Evolutionary conservation across 2,329 filamentous ascomycete species (phyloP).

Genomic region (Orbilia oligospora): DNA sequence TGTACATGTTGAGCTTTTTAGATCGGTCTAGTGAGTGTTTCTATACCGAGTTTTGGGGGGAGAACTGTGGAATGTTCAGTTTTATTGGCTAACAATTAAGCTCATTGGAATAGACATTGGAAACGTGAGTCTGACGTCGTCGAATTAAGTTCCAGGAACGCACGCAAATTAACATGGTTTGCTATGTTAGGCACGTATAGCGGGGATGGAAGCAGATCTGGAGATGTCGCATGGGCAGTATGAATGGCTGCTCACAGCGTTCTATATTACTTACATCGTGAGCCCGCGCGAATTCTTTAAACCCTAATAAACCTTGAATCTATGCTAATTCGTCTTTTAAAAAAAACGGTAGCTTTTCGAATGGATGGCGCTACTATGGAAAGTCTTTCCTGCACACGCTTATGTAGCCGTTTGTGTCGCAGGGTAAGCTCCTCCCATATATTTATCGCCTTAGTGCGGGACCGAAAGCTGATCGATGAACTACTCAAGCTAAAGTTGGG

Average conservation of each 20-base stretch:
- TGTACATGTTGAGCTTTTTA: slow-evolving; percentile 88
- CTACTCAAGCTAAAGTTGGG: slow-evolving; percentile 62
- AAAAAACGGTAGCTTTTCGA: slow-evolving; percentile 69
- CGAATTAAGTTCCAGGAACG: slow-evolving; percentile 31
- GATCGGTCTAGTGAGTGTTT: slow-evolving; percentile 81
- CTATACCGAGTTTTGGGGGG: neutral
- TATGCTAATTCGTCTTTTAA: slow-evolving; percentile 20
- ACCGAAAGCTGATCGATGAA: slow-evolving; percentile 54
- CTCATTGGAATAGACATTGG: slow-evolving; percentile 62
- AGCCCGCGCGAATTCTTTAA: slow-evolving; percentile 13
- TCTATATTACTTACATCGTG: slow-evolving; percentile 75
- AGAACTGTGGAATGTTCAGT: neutral
- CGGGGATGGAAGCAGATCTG: slow-evolving; percentile 76
- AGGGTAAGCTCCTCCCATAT: slow-evolving; percentile 59
- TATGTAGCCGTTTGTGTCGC: slow-evolving; percentile 68
- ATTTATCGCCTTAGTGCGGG: neutral
- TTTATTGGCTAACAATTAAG: slow-evolving; percentile 23
- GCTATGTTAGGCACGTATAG: slow-evolving; percentile 70
- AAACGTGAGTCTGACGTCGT: slow-evolving; percentile 62
- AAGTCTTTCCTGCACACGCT: slow-evolving; percentile 74
- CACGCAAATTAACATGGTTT: neutral
- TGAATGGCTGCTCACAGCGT: slow-evolving; percentile 74
- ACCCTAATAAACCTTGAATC: neutral
- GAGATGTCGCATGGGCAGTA: slow-evolving; percentile 71
- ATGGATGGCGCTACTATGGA: slow-evolving; percentile 77